These are phyloP conservation scores for Lactarius hatsudake DNA, from an alignment of 768 basidiomycete species.

Conservation along the genomic window DNA sequence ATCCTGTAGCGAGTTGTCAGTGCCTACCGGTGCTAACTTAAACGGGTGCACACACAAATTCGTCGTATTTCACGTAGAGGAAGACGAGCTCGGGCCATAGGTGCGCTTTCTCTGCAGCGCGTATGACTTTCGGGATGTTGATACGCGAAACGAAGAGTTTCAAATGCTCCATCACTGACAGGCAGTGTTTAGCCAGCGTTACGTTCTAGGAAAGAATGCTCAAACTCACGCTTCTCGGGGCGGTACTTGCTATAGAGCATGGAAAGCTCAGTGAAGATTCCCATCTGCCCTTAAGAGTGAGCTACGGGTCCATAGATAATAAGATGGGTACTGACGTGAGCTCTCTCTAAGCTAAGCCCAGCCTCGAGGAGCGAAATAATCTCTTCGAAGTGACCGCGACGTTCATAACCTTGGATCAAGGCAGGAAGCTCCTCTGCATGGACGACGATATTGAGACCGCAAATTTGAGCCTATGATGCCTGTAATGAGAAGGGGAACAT, in stretches of 20 bases:
- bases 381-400: conserved; percentile 91
- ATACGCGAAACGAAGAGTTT: conserved; percentile 94
- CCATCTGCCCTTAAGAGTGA: conserved; percentile 55
- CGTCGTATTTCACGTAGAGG: conserved; percentile 98
- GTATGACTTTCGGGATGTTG: conserved; percentile 99
- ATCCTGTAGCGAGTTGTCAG: conserved; percentile 49
- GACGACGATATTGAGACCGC: conserved; percentile 96
- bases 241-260: conserved; percentile 93
- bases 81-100: conserved; percentile 99
- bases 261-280: conserved; percentile 94
- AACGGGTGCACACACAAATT: conserved; percentile 57
- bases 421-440: conserved; percentile 84
- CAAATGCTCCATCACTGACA: conserved; percentile 93
- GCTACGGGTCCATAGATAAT: neutral
- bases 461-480: conserved; percentile 80
- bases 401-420: conserved; percentile 82
- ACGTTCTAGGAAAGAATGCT: neutral
- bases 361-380: conserved; percentile 89
- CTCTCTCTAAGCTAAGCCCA: conserved; percentile 93
- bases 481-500: conserved; percentile 16
- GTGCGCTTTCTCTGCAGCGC: conserved; percentile 92
- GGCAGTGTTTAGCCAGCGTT: conserved; percentile 7
- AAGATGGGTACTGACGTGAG: conserved; percentile 56
- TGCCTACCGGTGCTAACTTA: neutral
- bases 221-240: conserved; percentile 78